Percentiles rank a stretch among this genome's conserved stretches.
Evolutionary conservation across 2,329 filamentous ascomycete genomes (phyloP).

Genomic region (Ustulina deusta): DNA sequence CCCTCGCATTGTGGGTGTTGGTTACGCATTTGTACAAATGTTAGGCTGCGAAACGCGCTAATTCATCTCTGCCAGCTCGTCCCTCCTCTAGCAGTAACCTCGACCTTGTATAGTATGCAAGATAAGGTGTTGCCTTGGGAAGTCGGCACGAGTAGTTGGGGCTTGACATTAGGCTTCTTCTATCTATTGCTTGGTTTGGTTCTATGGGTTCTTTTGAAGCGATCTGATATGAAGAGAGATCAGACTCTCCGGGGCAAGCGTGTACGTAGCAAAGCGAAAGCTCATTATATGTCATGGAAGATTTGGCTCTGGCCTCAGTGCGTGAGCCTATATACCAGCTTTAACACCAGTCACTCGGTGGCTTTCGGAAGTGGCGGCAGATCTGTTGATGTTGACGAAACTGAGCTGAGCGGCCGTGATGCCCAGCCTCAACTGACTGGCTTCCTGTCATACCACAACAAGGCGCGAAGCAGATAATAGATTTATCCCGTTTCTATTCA

Average conservation of each 20-base stretch:
- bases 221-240: conserved; percentile 16
- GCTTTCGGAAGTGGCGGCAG: not conserved
- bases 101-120: conserved; percentile 29
- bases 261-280: not conserved
- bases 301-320: not conserved
- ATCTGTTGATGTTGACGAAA: conserved; percentile 7
- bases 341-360: not conserved
- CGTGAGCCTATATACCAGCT: not conserved
- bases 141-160: conserved; percentile 14
- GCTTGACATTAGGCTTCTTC: conserved; percentile 15
- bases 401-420: not conserved
- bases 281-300: not conserved
- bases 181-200: conserved; percentile 15
- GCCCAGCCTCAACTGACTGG: not conserved
- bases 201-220: conserved; percentile 10
- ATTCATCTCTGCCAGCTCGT: conserved; percentile 11
- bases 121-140: conserved; percentile 12
- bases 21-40: not conserved
- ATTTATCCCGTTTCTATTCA: not conserved
- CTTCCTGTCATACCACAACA: not conserved
- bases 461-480: not conserved
- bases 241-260: conserved; percentile 2
- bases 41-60: not conserved
- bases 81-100: conserved; percentile 23
- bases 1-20: conserved; percentile 26